Conservation (phyloP, 768 basidiomycete species). For the Holtermannia corniformis region DNA sequence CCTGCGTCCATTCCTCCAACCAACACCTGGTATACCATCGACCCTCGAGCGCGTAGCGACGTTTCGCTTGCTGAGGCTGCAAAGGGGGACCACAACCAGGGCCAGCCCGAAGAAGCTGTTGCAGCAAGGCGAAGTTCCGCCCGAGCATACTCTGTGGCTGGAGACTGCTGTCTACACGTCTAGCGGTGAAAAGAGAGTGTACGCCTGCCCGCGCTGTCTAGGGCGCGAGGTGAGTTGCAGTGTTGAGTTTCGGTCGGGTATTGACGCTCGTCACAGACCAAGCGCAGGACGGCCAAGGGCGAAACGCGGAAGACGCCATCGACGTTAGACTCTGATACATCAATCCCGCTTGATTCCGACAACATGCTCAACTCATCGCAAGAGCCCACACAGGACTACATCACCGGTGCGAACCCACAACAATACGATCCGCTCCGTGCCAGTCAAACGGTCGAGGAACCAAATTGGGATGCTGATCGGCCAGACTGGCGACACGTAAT, state of each 20-base stretch:
- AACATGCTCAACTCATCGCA: conserved; percentile 4
- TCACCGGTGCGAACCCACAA: conserved; percentile 27
- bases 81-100: conserved; percentile 32
- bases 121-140: conserved; percentile 19
- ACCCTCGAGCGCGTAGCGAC: conserved; percentile 22
- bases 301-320: conserved; percentile 19
- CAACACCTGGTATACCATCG: conserved; percentile 10
- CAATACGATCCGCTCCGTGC: conserved; percentile 26
- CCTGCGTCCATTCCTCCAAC: conserved; percentile 12
- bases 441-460: conserved; percentile 28
- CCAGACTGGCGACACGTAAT: conserved; percentile 49
- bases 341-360: conserved; percentile 9
- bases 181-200: conserved; percentile 30
- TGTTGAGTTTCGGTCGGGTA: background rate
- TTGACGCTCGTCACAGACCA: conserved; percentile 1
- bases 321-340: conserved; percentile 25
- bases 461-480: conserved; percentile 24
- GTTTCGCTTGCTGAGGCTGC: conserved; percentile 22
- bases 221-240: conserved; percentile 18
- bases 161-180: conserved; percentile 38
- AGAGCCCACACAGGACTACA: conserved; percentile 21
- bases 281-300: conserved; percentile 26
- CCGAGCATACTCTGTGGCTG: conserved; percentile 19
- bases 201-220: conserved; percentile 34
- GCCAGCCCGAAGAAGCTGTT: conserved; percentile 30